Evolutionary conservation across 2,329 filamentous ascomycete species (phyloP).

Genomic region (Alternaria longipes): DNA sequence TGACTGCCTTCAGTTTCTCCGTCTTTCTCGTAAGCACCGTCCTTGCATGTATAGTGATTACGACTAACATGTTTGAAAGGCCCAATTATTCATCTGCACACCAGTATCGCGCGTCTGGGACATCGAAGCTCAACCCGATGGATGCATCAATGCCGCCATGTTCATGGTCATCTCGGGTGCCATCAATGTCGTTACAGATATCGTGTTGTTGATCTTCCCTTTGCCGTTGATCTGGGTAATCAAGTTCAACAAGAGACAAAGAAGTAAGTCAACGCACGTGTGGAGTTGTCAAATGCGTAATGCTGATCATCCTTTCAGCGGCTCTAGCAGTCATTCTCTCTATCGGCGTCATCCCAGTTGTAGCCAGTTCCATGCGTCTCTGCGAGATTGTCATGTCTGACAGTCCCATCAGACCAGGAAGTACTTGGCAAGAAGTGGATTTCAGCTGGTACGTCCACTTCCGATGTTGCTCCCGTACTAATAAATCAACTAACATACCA

Average conservation of each 20-base stretch:
- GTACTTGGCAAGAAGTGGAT: slow-evolving; percentile 30
- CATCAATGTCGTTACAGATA: slow-evolving; percentile 38
- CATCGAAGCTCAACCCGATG: slow-evolving; percentile 19
- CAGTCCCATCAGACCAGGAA: slow-evolving; percentile 15
- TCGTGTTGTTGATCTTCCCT: slow-evolving; percentile 35
- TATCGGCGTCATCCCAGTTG: slow-evolving; percentile 37
- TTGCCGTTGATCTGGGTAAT: slow-evolving; percentile 35
- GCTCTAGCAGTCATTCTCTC: slow-evolving; percentile 39
- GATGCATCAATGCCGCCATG: slow-evolving; percentile 28
- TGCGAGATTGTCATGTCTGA: slow-evolving; percentile 36
- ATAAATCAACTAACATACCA: slow-evolving; percentile 15
- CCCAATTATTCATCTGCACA: slow-evolving; percentile 33
- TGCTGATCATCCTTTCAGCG: slow-evolving; percentile 18
- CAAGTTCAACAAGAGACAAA: slow-evolving; percentile 38
- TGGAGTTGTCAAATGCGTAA: too few species aligned
- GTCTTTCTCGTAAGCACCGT: slow-evolving; percentile 29
- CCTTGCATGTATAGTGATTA: background rate
- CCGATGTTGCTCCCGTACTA: background rate
- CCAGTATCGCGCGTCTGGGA: slow-evolving; percentile 35
- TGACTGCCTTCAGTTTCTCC: slow-evolving; percentile 33
- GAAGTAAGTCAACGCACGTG: slow-evolving; percentile 24
- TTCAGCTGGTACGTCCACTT: slow-evolving; percentile 28
- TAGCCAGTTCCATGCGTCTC: slow-evolving; percentile 40
- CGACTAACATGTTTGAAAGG: slow-evolving; percentile 14
- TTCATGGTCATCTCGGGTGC: slow-evolving; percentile 35